A percentile compares a stretch with the other conserved stretches of the same genome.
phyloP scores from a whole-genome alignment of 140 eudicot genomes.

The Bidens hawaiensis region DNA sequence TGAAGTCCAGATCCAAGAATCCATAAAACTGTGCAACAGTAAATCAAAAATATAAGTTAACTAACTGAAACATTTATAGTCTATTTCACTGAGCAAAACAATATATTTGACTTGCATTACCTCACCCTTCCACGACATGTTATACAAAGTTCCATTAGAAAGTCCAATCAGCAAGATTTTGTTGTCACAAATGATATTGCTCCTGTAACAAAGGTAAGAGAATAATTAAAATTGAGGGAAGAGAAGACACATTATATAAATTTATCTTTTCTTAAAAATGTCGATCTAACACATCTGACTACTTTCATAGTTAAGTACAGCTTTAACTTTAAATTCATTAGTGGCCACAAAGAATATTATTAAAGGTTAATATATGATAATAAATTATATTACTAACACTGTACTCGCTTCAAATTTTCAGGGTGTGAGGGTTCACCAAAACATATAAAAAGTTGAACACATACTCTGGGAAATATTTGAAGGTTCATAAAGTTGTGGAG shows the following conservation, averaged over 20 bases:
- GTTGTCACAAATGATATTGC: conserved; percentile 86
- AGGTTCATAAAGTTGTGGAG: not conserved
- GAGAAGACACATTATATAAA: not conserved
- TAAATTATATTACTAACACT: not conserved
- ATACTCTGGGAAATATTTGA: not conserved
- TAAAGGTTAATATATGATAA: not conserved
- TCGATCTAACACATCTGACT: conserved; percentile 2
- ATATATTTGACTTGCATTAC: conserved; percentile 36
- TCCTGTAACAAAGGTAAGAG: conserved; percentile 49
- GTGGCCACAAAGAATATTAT: conserved; percentile 1
- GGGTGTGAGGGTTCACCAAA: conserved; percentile 9
- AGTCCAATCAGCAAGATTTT: conserved; percentile 87
- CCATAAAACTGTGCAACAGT: conserved; percentile 68
- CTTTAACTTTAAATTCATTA: not conserved
- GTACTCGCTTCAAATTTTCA: conserved; percentile 6
- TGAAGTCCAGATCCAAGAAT: conserved; percentile 55
- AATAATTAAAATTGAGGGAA: conserved; percentile 2
- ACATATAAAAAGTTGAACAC: not conserved
- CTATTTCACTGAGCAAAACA: conserved; percentile 1
- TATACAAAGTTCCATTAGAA: conserved; percentile 86
- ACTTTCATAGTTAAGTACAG: conserved; percentile 6
- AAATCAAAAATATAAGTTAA: conserved; percentile 5
- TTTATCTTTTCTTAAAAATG: not conserved
- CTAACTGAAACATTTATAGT: not conserved
- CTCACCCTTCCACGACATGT: conserved; percentile 99